Percentiles rank a stretch among this genome's conserved stretches.
Evolutionary conservation across 345 rosid species (phyloP).

Genomic region (Lenwebbia sp.): DNA sequence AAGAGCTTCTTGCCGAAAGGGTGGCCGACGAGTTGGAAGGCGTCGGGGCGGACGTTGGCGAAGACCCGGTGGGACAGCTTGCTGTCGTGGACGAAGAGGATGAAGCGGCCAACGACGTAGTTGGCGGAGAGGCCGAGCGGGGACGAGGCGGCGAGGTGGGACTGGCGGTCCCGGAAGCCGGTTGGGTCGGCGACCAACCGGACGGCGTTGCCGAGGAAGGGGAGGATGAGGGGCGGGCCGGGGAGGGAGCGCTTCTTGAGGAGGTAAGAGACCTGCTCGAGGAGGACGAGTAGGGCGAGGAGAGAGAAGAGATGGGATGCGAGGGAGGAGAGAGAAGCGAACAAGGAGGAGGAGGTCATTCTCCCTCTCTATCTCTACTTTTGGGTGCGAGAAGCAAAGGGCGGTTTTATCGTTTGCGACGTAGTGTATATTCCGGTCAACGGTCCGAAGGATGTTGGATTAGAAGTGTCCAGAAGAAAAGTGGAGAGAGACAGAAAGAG

Average conservation of each 20-base stretch:
- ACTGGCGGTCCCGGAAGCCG: conserved; percentile 63
- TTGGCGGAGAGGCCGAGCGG: conserved; percentile 49
- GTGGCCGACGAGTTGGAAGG: conserved; percentile 65
- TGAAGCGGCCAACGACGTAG: conserved; percentile 60
- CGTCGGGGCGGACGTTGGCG: conserved; percentile 75
- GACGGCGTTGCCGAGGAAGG: conserved; percentile 56
- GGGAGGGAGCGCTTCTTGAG: conserved; percentile 42
- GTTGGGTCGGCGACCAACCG: conserved; percentile 45
- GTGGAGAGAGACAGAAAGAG: background rate
- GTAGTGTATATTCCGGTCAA: background rate
- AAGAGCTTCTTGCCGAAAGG: conserved; percentile 84
- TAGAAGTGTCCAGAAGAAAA: background rate
- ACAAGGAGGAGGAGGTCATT: background rate
- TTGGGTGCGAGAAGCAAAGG: background rate
- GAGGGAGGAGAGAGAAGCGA: background rate
- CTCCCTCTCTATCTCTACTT: background rate
- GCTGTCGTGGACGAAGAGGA: conserved; percentile 42
- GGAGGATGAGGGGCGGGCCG: conserved; percentile 52
- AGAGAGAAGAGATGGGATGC: background rate
- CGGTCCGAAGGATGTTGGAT: background rate
- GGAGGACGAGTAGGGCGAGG: conserved; percentile 17
- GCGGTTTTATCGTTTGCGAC: background rate
- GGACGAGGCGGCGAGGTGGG: conserved; percentile 12
- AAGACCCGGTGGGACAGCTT: conserved; percentile 68
- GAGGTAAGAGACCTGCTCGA: conserved; percentile 56